These are phyloP conservation scores for Emmonsia crescens DNA, from an alignment of 2,329 filamentous ascomycete genomes.

Conservation along the genomic window DNA sequence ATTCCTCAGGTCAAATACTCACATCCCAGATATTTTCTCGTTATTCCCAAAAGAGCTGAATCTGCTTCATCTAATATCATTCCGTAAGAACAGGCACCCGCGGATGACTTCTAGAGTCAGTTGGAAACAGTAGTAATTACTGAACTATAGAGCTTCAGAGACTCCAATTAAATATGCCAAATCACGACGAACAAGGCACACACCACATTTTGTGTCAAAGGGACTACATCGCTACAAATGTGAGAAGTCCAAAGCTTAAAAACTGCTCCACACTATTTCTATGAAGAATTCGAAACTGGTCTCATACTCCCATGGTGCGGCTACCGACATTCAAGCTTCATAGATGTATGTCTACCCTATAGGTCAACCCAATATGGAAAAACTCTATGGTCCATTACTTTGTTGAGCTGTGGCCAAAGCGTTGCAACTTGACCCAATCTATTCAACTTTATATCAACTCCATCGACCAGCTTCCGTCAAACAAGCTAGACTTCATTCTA, in stretches of 20 bases:
- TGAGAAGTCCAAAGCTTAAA: background rate
- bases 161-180: background rate
- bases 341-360: background rate
- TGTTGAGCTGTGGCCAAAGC: background rate
- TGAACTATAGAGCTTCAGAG: background rate
- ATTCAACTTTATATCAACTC: background rate
- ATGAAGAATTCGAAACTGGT: background rate
- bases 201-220: no score
- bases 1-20: background rate
- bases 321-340: background rate
- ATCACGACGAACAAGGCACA: background rate
- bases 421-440: background rate
- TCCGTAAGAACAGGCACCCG: background rate
- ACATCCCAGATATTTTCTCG: background rate
- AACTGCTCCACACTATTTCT: background rate
- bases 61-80: no score
- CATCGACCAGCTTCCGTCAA: background rate
- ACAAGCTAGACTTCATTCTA: background rate
- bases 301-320: background rate
- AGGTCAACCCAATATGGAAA: background rate
- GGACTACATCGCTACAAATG: background rate
- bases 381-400: background rate
- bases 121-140: background rate
- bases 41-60: background rate
- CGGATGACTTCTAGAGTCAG: background rate